Conservation (phyloP, 352 stramenopile species). For the Phytopythium aichiense region DNA sequence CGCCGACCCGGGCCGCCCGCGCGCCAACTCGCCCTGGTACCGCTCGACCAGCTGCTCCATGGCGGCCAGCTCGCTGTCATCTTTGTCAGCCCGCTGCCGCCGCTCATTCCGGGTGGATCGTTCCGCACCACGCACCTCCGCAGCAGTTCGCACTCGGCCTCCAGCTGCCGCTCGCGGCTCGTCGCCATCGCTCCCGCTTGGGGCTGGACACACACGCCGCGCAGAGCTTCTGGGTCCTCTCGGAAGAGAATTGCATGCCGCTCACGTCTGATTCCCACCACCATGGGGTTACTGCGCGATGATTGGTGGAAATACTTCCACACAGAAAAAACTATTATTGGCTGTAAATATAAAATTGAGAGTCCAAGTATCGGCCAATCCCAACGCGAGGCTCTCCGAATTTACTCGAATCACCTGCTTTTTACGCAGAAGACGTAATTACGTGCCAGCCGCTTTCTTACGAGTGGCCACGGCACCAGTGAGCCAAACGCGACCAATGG, state of each 20-base stretch:
- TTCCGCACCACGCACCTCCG: slow-evolving; percentile 17
- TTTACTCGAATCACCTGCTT: background rate
- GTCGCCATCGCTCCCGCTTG: background rate
- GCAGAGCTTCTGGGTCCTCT: too few species aligned
- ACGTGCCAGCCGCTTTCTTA: background rate
- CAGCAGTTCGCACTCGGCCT: slow-evolving; percentile 30
- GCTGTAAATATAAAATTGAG: background rate
- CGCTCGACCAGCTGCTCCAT: slow-evolving; percentile 55
- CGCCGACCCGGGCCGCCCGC: background rate
- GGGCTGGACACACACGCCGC: background rate
- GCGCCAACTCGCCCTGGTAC: slow-evolving; percentile 52
- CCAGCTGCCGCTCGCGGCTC: slow-evolving; percentile 26
- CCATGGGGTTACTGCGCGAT: background rate
- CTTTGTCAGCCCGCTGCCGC: too few species aligned
- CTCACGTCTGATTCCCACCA: background rate
- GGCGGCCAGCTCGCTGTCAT: slow-evolving; percentile 42
- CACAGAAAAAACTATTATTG: background rate
- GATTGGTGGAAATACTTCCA: slow-evolving; percentile 1
- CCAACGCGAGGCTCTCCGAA: background rate
- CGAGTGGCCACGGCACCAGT: slow-evolving; percentile 7
- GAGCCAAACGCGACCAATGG: too few species aligned
- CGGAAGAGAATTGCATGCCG: too few species aligned
- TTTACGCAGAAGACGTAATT: slow-evolving; percentile 1
- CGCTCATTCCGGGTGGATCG: too few species aligned
- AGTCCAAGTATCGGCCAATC: background rate